A percentile compares a stretch with the other conserved stretches of the same genome.
phyloP scores from a whole-genome alignment of 192 early-diverging fungal genomes.

The Coemansia brasiliensis region DNA sequence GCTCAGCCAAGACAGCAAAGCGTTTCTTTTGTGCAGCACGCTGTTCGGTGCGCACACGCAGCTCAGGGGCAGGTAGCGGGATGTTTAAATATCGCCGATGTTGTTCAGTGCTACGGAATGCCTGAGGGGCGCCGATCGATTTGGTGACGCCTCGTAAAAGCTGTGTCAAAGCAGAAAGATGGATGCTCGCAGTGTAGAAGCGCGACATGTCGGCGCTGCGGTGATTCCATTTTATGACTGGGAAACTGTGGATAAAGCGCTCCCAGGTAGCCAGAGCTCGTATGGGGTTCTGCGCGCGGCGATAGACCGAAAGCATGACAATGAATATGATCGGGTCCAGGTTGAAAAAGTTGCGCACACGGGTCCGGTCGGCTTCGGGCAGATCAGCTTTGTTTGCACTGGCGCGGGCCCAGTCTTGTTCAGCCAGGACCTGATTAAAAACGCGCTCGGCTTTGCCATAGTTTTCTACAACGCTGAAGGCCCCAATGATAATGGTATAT shows the following conservation, averaged over 20 bases:
- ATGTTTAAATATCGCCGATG: conserved; percentile 9
- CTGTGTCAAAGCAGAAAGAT: conserved; percentile 35
- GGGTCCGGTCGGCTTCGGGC: conserved; percentile 17
- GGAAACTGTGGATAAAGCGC: conserved; percentile 41
- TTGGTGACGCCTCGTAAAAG: conserved; percentile 26
- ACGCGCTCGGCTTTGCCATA: conserved; percentile 31
- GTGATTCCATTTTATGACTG: conserved; percentile 46
- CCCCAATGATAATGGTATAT: conserved; percentile 51
- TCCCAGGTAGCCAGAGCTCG: conserved; percentile 49
- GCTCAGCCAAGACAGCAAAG: background rate
- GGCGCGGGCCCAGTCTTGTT: conserved; percentile 34
- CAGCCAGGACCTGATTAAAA: conserved; percentile 34
- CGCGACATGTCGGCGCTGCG: conserved; percentile 37
- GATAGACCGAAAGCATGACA: conserved; percentile 51
- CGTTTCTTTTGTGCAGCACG: conserved; percentile 14
- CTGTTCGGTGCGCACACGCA: conserved; percentile 3
- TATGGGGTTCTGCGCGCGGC: conserved; percentile 18
- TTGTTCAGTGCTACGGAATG: background rate
- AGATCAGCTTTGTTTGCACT: conserved; percentile 6
- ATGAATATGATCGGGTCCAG: conserved; percentile 48
- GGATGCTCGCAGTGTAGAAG: conserved; percentile 39
- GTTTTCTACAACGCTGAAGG: conserved; percentile 21
- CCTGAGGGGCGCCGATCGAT: conserved; percentile 25
- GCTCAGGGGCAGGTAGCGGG: conserved; percentile 14
- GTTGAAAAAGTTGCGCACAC: conserved; percentile 40